A percentile compares a stretch with the other conserved stretches of the same genome.
These are phyloP conservation scores for Pachysandra terminalis DNA, from an alignment of 164 flowering plant genomes.

Conservation along the genomic window DNA sequence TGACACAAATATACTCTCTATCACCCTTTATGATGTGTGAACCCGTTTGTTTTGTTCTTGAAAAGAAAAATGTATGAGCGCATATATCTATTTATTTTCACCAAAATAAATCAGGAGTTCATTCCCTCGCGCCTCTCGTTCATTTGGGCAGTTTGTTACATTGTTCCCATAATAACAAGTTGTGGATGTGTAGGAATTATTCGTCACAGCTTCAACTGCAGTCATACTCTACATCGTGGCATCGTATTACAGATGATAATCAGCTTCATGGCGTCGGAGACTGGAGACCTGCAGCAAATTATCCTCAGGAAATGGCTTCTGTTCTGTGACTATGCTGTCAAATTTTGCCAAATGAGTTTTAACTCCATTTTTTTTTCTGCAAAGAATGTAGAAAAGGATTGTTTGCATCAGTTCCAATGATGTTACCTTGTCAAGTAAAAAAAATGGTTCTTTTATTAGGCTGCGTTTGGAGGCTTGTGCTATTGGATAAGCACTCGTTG, in stretches of 20 bases:
- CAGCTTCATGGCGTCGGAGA: not conserved
- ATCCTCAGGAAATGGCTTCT: not conserved
- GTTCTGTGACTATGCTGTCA: conserved; percentile 12
- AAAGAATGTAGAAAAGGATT: too few species aligned
- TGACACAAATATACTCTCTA: not conserved
- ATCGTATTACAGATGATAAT: conserved; percentile 58
- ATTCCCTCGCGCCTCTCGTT: not conserved
- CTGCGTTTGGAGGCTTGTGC: too few species aligned
- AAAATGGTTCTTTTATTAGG: too few species aligned
- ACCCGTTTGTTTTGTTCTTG: not conserved
- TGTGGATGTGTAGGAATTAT: conserved; percentile 55
- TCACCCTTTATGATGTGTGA: not conserved
- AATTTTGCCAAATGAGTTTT: conserved; percentile 23
- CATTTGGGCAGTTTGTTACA: not conserved
- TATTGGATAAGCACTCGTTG: too few species aligned
- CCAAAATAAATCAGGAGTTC: too few species aligned
- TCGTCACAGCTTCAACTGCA: conserved; percentile 56
- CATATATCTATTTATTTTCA: too few species aligned
- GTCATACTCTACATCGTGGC: conserved; percentile 55
- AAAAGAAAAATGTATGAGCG: too few species aligned
- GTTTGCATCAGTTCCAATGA: too few species aligned
- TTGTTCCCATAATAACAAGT: not conserved
- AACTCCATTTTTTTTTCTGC: too few species aligned
- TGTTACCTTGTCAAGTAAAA: too few species aligned
- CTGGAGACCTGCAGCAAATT: conserved; percentile 2